Percentiles rank a stretch among this genome's conserved stretches.
These are phyloP conservation scores for Phoma sp. DNA, from an alignment of 2,329 filamentous ascomycete species.

Conservation along the genomic window DNA sequence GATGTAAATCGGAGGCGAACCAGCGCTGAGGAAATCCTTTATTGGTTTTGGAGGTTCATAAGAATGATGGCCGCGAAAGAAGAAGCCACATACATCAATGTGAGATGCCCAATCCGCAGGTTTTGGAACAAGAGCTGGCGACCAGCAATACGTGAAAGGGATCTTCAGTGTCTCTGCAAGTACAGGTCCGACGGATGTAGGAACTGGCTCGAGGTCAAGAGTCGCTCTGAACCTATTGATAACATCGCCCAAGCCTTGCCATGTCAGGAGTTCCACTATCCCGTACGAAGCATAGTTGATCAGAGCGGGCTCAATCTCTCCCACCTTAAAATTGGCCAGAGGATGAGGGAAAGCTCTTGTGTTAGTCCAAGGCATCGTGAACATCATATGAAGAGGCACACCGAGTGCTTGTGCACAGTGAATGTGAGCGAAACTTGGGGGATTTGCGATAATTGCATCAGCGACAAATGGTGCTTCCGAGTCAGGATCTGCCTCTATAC, in stretches of 20 bases:
- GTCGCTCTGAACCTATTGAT: conserved; percentile 53
- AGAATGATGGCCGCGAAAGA: conserved; percentile 48
- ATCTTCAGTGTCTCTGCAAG: conserved; percentile 47
- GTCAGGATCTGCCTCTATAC: conserved; percentile 46
- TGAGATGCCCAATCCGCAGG: conserved; percentile 24
- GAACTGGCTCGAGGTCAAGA: conserved; percentile 51
- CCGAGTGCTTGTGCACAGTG: conserved; percentile 75
- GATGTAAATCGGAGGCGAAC: conserved; percentile 60
- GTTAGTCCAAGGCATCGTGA: conserved; percentile 67
- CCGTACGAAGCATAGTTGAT: conserved; percentile 54
- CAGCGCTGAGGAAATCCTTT: conserved; percentile 54
- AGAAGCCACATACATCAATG: conserved; percentile 53
- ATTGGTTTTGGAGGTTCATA: conserved; percentile 52
- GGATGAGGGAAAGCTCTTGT: conserved; percentile 57
- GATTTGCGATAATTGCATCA: conserved; percentile 78
- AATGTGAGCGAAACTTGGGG: conserved; percentile 75
- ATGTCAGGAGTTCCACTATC: conserved; percentile 56
- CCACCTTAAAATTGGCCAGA: conserved; percentile 53
- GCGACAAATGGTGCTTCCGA: conserved; percentile 73
- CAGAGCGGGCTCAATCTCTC: conserved; percentile 36
- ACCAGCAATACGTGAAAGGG: conserved; percentile 56
- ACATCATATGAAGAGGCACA: conserved; percentile 80
- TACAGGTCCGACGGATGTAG: conserved; percentile 45
- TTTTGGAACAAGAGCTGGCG: conserved; percentile 42
- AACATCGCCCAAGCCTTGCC: conserved; percentile 56